A percentile compares a stretch with the other conserved stretches of the same genome.
phyloP scores from a whole-genome alignment of 2,329 filamentous ascomycete species.

The Lecanicillium sp. region DNA sequence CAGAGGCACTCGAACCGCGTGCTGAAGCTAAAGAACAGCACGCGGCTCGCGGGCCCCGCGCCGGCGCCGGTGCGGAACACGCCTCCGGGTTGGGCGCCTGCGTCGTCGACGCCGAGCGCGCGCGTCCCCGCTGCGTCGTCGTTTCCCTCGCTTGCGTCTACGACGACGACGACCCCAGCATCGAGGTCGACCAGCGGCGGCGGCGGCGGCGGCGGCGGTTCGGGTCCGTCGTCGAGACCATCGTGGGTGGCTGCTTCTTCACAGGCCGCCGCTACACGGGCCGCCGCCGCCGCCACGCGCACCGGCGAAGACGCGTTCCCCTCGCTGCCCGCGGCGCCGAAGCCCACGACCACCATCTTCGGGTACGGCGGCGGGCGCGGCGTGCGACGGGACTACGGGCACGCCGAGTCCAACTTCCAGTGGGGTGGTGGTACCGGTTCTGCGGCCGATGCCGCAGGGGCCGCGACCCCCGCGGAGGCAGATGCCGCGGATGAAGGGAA shows the following conservation, averaged over 20 bases:
- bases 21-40: constrained; percentile 55
- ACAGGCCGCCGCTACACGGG: constrained; percentile 8
- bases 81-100: constrained; percentile 22
- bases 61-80: constrained; percentile 18
- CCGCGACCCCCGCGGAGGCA: constrained; percentile 22
- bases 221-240: constrained; percentile 9
- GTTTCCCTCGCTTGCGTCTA: constrained; percentile 20
- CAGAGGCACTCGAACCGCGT: constrained; percentile 49
- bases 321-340: constrained; percentile 72
- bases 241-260: constrained; percentile 21
- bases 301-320: constrained; percentile 65
- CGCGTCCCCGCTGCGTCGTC: constrained; percentile 13
- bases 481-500: constrained; percentile 29
- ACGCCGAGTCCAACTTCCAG: constrained; percentile 44
- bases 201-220: neutral
- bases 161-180: constrained; percentile 22
- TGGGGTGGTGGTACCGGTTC: constrained; percentile 37
- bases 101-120: too few species aligned
- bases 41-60: constrained; percentile 34
- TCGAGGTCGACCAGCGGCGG: constrained; percentile 1
- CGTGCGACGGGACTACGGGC: constrained; percentile 49
- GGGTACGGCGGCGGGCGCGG: constrained; percentile 49
- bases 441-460: constrained; percentile 21
- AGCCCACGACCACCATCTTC: constrained; percentile 56
- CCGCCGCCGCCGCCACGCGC: constrained; percentile 18